Evolutionary conservation across 352 stramenopile species (phyloP).

Genomic region (Hyaloperonospora brassicae): DNA sequence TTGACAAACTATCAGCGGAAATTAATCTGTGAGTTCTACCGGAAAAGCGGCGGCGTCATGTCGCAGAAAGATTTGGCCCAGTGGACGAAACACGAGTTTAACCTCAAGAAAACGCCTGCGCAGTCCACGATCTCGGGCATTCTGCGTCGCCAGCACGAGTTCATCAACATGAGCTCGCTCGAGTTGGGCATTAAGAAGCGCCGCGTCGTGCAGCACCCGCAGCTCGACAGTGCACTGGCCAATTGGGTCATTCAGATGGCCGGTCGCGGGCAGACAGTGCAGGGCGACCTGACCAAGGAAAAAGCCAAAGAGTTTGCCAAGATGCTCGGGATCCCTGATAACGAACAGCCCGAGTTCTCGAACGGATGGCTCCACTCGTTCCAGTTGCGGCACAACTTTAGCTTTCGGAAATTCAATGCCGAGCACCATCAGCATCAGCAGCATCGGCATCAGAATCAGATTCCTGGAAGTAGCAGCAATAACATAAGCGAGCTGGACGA

Average conservation of each 20-base stretch:
- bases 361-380: conserved; percentile 78
- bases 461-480: too few relatives aligned
- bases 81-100: conserved; percentile 84
- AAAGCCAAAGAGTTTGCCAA: conserved; percentile 80
- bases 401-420: conserved; percentile 75
- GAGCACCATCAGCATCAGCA: conserved; percentile 32
- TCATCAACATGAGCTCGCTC: conserved; percentile 76
- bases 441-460: background rate
- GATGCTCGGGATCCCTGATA: conserved; percentile 70
- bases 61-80: conserved; percentile 81
- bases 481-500: background rate
- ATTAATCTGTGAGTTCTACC: conserved; percentile 79
- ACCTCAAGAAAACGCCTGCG: conserved; percentile 69
- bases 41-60: conserved; percentile 71
- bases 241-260: conserved; percentile 86
- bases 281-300: conserved; percentile 80
- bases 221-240: conserved; percentile 67
- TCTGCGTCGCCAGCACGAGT: conserved; percentile 72
- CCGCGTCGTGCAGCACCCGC: conserved; percentile 70
- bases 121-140: conserved; percentile 83
- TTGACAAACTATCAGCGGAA: conserved; percentile 82
- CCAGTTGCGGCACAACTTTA: conserved; percentile 78
- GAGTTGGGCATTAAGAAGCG: conserved; percentile 80
- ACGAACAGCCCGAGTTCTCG: conserved; percentile 71
- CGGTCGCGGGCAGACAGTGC: conserved; percentile 65